phyloP scores from a whole-genome alignment of 352 stramenopile genomes.

The Phytophthora foliorum region DNA sequence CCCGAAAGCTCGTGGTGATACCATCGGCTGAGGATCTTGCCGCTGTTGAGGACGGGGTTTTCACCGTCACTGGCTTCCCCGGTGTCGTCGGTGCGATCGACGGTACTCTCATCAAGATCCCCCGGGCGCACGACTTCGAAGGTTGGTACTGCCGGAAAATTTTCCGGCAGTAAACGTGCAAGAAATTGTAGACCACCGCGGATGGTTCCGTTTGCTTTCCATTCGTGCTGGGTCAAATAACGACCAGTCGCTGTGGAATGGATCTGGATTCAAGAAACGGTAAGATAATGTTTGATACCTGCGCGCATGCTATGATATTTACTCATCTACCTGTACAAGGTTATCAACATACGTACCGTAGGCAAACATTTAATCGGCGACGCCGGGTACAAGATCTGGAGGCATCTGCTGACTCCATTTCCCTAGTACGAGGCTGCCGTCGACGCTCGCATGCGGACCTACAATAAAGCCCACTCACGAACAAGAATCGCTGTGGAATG shows the following conservation, averaged over 20 bases:
- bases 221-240: slow-evolving; percentile 28
- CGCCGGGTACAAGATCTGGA: slow-evolving; percentile 24
- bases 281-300: neutral
- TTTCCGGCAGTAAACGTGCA: slow-evolving; percentile 31
- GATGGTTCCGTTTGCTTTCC: slow-evolving; percentile 14
- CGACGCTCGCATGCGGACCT: slow-evolving; percentile 4
- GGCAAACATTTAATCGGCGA: slow-evolving; percentile 8
- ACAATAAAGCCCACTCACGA: slow-evolving; percentile 16
- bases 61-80: neutral
- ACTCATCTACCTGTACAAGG: slow-evolving; percentile 1
- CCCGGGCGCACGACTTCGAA: slow-evolving; percentile 5
- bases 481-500: slow-evolving; percentile 31
- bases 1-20: neutral
- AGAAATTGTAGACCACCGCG: slow-evolving; percentile 15
- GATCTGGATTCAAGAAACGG: slow-evolving; percentile 1
- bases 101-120: neutral
- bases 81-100: slow-evolving; percentile 1
- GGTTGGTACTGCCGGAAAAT: slow-evolving; percentile 23
- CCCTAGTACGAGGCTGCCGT: slow-evolving; percentile 1
- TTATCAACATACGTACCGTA: neutral
- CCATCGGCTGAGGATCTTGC: slow-evolving; percentile 4
- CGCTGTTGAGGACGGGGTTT: slow-evolving; percentile 9
- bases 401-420: slow-evolving; percentile 22
- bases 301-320: neutral
- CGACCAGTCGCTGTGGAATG: slow-evolving; percentile 32